Evolutionary conservation across 2,329 filamentous ascomycete genomes (phyloP), one percentile per base, ranked within the genome.

Genomic region (Calonectria henricotiae): DNA sequence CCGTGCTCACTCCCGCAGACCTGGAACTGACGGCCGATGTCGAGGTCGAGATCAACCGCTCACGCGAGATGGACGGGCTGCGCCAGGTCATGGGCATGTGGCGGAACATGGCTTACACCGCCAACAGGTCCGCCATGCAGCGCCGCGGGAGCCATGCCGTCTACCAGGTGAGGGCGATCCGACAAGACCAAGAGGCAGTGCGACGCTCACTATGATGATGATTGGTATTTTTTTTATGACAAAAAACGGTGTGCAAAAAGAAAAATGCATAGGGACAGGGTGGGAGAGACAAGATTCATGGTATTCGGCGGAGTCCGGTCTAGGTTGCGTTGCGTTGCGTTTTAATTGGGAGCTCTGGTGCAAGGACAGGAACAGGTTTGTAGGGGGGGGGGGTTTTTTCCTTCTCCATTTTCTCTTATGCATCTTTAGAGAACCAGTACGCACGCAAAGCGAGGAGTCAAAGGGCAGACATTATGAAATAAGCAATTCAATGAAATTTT

Each of bases 61-160:
- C 63, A 27, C 63, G 30, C 27, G 63, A 65, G 41, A 65, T 65
- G 63, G 17, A 32, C 17, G 49, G 39, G 17, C n/a, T 60, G 64
- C 64, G 43, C 7, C 64, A 17, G 39, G 20, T 20, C 25, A 44
- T 65, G 62, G 47, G 35, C 12, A 17, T 23, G 47, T 55, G 62
- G 64, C 51, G 27, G 25, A 65, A 47, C 39, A 13, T 49, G 39
- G 27, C 44, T n/a, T 65, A 65, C 49, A 44, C 27, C 39, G 23
- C 47, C 25, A 54, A 41, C 25, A 41, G 46, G 46, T 46, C 62
- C 12, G 55, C 55, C 11, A 37, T n/a, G 25, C 23, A 43, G 25
- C 55, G 37, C 25, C 49, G 32, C 12, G 37, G 46, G 15, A 58
- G 51, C 51, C 51, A 58, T 30, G 35, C 35, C 12, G 12, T 25